These are phyloP conservation scores for Trichoderma hamatum DNA, from an alignment of 2,329 filamentous ascomycete genomes.

Conservation along the genomic window DNA sequence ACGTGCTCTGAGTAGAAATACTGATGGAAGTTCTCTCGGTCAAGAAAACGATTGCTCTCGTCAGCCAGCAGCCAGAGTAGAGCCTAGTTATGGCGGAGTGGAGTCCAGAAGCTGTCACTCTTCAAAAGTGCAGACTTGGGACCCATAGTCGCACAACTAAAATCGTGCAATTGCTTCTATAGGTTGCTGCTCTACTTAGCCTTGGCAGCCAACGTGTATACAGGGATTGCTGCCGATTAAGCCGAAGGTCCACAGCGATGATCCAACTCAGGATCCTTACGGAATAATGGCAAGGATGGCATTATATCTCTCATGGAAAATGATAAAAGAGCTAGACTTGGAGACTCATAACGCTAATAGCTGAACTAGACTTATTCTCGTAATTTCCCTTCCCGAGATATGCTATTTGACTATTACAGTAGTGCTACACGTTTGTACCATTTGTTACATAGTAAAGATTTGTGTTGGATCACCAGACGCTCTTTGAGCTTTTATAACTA, in stretches of 20 bases:
- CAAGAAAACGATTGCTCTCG: not conserved
- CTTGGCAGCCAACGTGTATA: not conserved
- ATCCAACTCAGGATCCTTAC: too few relatives aligned
- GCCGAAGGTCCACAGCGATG: too few relatives aligned
- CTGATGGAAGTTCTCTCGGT: not conserved
- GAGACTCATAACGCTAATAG: too few relatives aligned
- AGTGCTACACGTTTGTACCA: not conserved
- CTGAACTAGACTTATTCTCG: too few relatives aligned
- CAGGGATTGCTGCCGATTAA: too few relatives aligned
- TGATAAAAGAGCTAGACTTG: too few relatives aligned
- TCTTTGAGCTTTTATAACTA: not conserved
- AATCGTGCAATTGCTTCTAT: not conserved
- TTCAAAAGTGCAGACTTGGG: not conserved
- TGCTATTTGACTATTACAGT: too few relatives aligned
- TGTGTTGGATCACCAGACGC: not conserved
- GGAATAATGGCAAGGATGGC: too few relatives aligned
- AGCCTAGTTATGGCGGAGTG: not conserved
- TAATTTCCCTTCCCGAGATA: too few relatives aligned
- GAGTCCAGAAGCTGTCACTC: not conserved
- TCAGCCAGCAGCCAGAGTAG: not conserved
- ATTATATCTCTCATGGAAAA: too few relatives aligned
- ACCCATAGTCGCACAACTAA: not conserved
- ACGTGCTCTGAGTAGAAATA: not conserved
- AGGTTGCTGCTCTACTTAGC: too few relatives aligned
- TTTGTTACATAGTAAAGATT: not conserved